Conservation (phyloP, 768 basidiomycete species). For the Suillus placidus region DNA sequence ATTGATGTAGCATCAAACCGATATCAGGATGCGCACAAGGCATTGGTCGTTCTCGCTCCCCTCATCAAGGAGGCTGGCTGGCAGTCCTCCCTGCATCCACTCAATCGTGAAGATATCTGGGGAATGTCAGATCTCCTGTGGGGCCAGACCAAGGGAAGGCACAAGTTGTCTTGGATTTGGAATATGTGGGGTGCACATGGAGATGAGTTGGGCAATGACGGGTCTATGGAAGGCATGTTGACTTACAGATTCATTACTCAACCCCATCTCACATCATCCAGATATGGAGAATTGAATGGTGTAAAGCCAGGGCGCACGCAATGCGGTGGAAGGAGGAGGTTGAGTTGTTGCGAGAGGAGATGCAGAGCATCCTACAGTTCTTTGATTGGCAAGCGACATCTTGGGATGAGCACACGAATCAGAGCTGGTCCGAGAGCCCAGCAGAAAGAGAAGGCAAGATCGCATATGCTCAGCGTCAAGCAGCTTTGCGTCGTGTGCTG, state of each 20-base stretch:
- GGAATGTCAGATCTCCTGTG: neutral
- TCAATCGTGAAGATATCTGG: constrained; percentile 6
- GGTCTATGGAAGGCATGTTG: neutral
- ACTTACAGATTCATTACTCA: neutral
- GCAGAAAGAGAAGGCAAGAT: neutral
- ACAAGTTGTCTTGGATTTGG: constrained; percentile 13
- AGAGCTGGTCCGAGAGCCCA: no score
- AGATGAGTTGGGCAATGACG: neutral
- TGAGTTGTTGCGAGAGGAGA: constrained; percentile 14
- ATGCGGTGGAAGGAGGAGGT: constrained; percentile 19
- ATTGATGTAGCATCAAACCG: neutral
- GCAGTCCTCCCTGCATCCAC: neutral
- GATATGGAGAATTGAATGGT: constrained; percentile 13
- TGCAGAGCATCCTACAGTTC: constrained; percentile 11
- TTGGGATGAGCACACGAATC: neutral
- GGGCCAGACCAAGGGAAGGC: constrained; percentile 6
- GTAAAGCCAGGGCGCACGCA: constrained; percentile 8
- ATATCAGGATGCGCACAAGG: neutral
- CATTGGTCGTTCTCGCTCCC: neutral
- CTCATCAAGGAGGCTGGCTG: neutral
- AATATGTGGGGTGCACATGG: neutral
- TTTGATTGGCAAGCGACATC: constrained; percentile 6
- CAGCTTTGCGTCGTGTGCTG: neutral
- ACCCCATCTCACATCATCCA: neutral
- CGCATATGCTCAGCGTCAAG: neutral